Percentiles rank a stretch among this genome's conserved stretches.
Evolutionary conservation across 176 grass and related monocot species (phyloP).

Genomic region (Oryza punctata): DNA sequence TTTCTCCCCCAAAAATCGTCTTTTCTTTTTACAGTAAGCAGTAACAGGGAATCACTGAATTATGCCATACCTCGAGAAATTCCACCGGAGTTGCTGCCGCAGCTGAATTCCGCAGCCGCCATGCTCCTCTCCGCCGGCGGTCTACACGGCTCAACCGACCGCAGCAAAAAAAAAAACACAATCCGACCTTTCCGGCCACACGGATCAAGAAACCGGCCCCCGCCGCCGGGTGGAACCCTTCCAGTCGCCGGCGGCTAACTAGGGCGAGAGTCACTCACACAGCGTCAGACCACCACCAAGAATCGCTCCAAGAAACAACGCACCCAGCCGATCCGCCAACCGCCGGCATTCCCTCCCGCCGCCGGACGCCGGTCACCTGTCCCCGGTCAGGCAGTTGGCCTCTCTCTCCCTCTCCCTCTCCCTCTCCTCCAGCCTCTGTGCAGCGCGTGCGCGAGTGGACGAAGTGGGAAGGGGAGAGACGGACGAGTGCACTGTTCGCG

Average conservation of each 20-base stretch:
- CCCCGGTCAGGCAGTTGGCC: constrained; percentile 2
- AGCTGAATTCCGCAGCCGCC: neutral
- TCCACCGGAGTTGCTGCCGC: neutral
- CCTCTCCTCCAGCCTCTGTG: neutral
- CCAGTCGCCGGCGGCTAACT: neutral
- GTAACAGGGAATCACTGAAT: neutral
- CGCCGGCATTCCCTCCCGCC: constrained; percentile 27
- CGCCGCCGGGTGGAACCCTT: constrained; percentile 7
- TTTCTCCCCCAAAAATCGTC: neutral
- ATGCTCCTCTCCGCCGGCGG: neutral
- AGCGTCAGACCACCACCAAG: neutral
- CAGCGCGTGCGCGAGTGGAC: constrained; percentile 21
- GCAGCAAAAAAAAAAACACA: neutral
- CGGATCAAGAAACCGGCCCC: neutral
- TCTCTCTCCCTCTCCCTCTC: neutral
- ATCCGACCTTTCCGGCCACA: constrained; percentile 17
- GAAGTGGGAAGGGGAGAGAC: neutral
- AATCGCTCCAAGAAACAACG: neutral
- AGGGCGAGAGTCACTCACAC: neutral
- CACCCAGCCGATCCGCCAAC: neutral
- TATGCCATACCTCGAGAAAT: constrained; percentile 37
- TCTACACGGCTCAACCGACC: neutral
- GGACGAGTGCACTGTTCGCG: neutral
- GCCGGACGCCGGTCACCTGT: neutral
- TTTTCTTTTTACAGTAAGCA: neutral